Conservation (phyloP, 768 basidiomycete species). For the Tephrocybe rancida region DNA sequence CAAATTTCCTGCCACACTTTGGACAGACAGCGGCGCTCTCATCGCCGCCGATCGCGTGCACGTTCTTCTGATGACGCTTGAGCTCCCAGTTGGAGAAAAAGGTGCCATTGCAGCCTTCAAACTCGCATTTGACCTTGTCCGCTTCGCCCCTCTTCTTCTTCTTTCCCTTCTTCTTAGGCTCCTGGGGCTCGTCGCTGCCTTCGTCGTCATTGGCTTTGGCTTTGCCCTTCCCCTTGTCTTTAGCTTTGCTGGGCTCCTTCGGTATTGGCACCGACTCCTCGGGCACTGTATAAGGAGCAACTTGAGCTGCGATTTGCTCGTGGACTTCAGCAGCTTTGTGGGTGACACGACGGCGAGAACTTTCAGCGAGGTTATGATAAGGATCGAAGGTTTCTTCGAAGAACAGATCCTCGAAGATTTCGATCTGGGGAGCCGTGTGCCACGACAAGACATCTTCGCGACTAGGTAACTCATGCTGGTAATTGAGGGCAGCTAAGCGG, state of each 20-base stretch:
- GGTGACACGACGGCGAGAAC: background rate
- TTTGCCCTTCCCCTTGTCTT: background rate
- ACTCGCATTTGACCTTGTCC: background rate
- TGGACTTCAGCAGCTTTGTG: background rate
- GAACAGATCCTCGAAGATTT: no score
- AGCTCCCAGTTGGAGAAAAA: conserved; percentile 15
- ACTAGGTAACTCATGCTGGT: no score
- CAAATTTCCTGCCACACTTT: conserved; percentile 4
- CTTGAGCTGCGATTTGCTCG: background rate
- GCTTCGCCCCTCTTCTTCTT: conserved; percentile 3
- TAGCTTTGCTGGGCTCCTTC: background rate
- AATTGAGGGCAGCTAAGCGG: background rate
- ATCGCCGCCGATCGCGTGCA: conserved; percentile 5
- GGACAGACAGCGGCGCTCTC: background rate
- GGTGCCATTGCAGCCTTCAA: conserved; percentile 1
- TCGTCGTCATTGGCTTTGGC: background rate
- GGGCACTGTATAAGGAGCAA: conserved; percentile 1
- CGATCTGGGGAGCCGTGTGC: no score
- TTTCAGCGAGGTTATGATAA: background rate
- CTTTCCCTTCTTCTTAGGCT: background rate
- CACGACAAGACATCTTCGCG: no score
- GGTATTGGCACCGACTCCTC: background rate
- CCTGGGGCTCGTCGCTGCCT: background rate
- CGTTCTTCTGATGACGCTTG: conserved; percentile 1
- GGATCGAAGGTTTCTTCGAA: no score